These are phyloP conservation scores for Balansia obtecta DNA, from an alignment of 2,329 filamentous ascomycete species.

Conservation along the genomic window DNA sequence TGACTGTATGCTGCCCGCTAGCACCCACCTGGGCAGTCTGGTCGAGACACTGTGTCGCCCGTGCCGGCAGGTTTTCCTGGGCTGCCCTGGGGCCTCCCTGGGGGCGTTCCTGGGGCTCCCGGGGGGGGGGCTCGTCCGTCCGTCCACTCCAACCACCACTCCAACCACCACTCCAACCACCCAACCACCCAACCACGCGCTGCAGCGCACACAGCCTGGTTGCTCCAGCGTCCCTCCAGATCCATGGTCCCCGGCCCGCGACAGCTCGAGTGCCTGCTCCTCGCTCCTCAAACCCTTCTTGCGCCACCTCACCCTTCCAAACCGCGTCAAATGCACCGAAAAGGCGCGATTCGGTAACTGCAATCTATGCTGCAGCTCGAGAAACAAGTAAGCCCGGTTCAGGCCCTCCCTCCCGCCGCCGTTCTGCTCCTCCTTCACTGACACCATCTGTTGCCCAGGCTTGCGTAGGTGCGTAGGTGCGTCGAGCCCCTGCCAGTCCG, in stretches of 20 bases:
- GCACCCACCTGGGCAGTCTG: neutral
- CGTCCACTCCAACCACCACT: no score
- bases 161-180: no score
- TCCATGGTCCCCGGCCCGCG: conserved; percentile 12
- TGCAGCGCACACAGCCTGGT: no score
- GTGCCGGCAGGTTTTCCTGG: neutral
- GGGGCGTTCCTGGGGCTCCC: no score
- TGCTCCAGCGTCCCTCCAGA: no score
- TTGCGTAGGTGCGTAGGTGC: conserved; percentile 23
- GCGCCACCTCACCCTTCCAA: conserved; percentile 12
- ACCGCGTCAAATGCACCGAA: conserved; percentile 18
- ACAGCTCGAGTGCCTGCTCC: conserved; percentile 9
- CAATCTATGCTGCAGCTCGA: conserved; percentile 20
- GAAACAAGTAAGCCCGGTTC: conserved; percentile 16
- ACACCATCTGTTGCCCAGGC: conserved; percentile 10
- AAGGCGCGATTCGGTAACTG: conserved; percentile 20
- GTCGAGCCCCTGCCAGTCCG: conserved; percentile 10
- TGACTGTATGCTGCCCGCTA: neutral
- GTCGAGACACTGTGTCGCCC: neutral
- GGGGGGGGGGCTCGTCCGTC: no score
- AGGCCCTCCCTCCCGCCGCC: neutral
- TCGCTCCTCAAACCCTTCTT: conserved; percentile 8
- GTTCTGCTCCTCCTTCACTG: conserved; percentile 6
- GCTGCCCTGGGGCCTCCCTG: neutral
- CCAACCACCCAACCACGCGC: no score